phyloP scores from a whole-genome alignment of 192 early-diverging fungal genomes.

The Podochytrium sp. region DNA sequence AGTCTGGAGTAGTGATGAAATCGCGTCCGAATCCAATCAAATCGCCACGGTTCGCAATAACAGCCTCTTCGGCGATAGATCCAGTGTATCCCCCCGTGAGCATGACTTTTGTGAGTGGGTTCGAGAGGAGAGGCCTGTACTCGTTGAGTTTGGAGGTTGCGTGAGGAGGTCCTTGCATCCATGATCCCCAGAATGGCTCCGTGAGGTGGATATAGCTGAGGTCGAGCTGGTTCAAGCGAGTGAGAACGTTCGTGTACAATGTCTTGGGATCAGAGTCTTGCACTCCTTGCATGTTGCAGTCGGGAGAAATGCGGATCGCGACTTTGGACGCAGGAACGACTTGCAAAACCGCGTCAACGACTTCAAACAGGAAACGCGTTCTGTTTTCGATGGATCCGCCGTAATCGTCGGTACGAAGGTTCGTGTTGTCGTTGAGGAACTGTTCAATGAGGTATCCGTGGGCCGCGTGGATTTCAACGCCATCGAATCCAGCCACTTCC shows the following conservation, averaged over 20 bases:
- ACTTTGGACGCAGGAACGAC: conserved; percentile 39
- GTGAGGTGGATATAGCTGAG: conserved; percentile 44
- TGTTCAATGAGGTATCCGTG: conserved; percentile 86
- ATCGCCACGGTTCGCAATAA: conserved; percentile 35
- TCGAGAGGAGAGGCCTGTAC: conserved; percentile 14
- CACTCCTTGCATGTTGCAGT: conserved; percentile 11
- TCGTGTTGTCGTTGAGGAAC: conserved; percentile 80
- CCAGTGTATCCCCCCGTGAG: conserved; percentile 43
- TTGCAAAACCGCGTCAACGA: conserved; percentile 38
- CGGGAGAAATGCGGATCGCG: conserved; percentile 46
- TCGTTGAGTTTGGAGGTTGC: conserved; percentile 28
- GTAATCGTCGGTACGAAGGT: conserved; percentile 88
- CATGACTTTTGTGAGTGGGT: conserved; percentile 6
- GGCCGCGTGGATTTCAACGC: conserved; percentile 88
- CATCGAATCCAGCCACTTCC: conserved; percentile 71
- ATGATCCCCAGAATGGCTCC: conserved; percentile 36
- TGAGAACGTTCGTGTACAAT: conserved; percentile 36
- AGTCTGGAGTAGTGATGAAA: conserved; percentile 58
- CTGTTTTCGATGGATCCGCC: conserved; percentile 85
- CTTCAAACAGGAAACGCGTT: conserved; percentile 74
- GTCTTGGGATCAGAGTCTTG: conserved; percentile 9
- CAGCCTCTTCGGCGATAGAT: conserved; percentile 34
- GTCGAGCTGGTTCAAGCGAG: conserved; percentile 20
- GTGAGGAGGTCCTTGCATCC: conserved; percentile 23
- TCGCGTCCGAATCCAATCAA: conserved; percentile 45